Conservation (phyloP, 2,329 filamentous ascomycete genomes). For the Fusarium lyarnte region DNA sequence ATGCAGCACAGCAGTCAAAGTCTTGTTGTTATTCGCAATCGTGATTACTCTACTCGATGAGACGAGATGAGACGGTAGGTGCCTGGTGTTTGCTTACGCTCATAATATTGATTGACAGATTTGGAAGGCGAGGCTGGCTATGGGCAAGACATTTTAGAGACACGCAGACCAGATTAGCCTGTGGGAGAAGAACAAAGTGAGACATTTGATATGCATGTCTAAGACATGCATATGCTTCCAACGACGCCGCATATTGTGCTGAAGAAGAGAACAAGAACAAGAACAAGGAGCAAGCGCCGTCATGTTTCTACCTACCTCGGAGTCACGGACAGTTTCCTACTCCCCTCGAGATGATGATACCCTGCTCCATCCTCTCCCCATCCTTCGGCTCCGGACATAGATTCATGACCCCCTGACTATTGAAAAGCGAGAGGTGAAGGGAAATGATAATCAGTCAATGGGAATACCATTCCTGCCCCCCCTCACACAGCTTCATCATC, state of each 20-base stretch:
- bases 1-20: neutral
- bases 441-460: conserved; percentile 31
- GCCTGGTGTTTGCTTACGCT: conserved; percentile 15
- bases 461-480: conserved; percentile 12
- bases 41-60: neutral
- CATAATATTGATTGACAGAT: neutral
- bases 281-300: conserved; percentile 4
- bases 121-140: conserved; percentile 19
- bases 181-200: conserved; percentile 48
- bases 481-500: conserved; percentile 17
- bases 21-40: neutral
- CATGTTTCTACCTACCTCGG: neutral
- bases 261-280: conserved; percentile 11
- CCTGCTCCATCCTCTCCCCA: neutral
- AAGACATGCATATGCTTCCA: conserved; percentile 46
- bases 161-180: conserved; percentile 46
- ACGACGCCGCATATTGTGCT: conserved; percentile 39
- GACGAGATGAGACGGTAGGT: neutral
- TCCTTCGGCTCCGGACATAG: conserved; percentile 17
- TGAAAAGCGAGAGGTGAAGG: conserved; percentile 4
- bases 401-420: conserved; percentile 15
- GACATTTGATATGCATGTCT: conserved; percentile 51
- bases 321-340: conserved; percentile 2
- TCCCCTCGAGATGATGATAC: neutral
- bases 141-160: conserved; percentile 42